These are phyloP conservation scores for Ogataea kodamae DNA, from an alignment of 805 yeast genomes.

Conservation along the genomic window DNA sequence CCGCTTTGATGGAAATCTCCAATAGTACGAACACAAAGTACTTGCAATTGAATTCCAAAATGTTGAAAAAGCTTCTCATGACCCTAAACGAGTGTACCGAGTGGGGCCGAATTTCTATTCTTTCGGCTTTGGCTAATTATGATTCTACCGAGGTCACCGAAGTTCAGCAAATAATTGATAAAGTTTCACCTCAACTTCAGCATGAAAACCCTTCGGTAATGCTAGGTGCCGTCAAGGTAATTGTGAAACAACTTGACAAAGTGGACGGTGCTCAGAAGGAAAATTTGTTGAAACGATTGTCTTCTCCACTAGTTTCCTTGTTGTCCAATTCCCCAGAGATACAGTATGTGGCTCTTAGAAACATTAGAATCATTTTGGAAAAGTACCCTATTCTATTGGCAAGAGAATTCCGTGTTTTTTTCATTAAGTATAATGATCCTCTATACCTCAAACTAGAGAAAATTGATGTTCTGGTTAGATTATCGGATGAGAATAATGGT, in stretches of 20 bases:
- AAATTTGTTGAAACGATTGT: constrained; percentile 59
- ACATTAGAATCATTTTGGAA: constrained; percentile 84
- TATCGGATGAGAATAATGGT: constrained; percentile 59
- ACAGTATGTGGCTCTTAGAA: constrained; percentile 88
- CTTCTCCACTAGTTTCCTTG: constrained; percentile 84
- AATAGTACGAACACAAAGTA: constrained; percentile 29
- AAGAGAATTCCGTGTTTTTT: constrained; percentile 82
- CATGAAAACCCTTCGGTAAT: constrained; percentile 97
- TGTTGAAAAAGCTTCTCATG: constrained; percentile 60
- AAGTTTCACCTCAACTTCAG: constrained; percentile 91
- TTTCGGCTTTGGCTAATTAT: constrained; percentile 77
- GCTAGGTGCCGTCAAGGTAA: constrained; percentile 75
- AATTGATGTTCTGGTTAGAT: constrained; percentile 67
- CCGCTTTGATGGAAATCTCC: constrained; percentile 75
- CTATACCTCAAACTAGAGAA: constrained; percentile 73
- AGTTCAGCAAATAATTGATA: constrained; percentile 80
- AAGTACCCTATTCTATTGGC: constrained; percentile 78
- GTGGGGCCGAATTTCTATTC: constrained; percentile 94
- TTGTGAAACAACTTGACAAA: constrained; percentile 61
- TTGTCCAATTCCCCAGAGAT: constrained; percentile 90
- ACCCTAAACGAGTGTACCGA: constrained; percentile 97
- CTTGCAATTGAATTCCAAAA: constrained; percentile 38
- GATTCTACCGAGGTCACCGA: constrained; percentile 54
- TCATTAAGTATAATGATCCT: constrained; percentile 84
- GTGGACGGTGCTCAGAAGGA: constrained; percentile 38